A percentile compares a stretch with the other conserved stretches of the same genome.
phyloP scores from a whole-genome alignment of 768 basidiomycete species.

The Podaxis sp. region DNA sequence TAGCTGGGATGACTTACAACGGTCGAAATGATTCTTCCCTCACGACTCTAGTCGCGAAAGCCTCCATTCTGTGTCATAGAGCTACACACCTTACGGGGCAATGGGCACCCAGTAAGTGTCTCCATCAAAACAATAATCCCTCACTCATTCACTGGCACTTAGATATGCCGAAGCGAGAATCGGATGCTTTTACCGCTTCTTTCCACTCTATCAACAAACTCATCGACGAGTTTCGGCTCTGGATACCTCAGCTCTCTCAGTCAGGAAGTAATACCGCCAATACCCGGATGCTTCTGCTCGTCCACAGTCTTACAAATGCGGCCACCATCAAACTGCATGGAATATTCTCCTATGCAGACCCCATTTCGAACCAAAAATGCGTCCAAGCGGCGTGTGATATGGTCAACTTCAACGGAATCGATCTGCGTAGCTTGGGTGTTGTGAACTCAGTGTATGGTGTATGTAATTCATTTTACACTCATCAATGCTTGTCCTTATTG shows the following conservation, averaged over 20 bases:
- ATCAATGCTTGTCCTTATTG: constrained; percentile 9
- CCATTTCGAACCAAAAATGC: constrained; percentile 42
- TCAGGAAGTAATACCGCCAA: constrained; percentile 31
- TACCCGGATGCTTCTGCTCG: constrained; percentile 38
- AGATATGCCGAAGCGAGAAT: constrained; percentile 44
- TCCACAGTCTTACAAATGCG: constrained; percentile 46
- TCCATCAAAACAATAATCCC: neutral
- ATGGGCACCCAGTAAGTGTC: constrained; percentile 38
- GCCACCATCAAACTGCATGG: constrained; percentile 53
- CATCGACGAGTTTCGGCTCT: constrained; percentile 38
- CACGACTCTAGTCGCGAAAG: constrained; percentile 48
- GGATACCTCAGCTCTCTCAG: constrained; percentile 31
- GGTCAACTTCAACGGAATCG: constrained; percentile 36
- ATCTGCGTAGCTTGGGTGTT: constrained; percentile 36
- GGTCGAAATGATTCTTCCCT: constrained; percentile 33
- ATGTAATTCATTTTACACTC: constrained; percentile 24
- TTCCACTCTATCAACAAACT: constrained; percentile 46
- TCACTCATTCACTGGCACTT: constrained; percentile 7
- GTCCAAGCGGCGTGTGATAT: constrained; percentile 43
- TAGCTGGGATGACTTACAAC: constrained; percentile 33
- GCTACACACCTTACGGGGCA: constrained; percentile 52
- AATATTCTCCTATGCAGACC: constrained; percentile 41
- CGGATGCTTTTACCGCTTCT: constrained; percentile 38
- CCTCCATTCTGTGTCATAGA: constrained; percentile 56
- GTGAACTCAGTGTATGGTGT: constrained; percentile 55